Evolutionary conservation across 1,284 basidiomycete species (phyloP), one percentile per base, ranked within the genome.

Genomic region (Puccinia sorghi): DNA sequence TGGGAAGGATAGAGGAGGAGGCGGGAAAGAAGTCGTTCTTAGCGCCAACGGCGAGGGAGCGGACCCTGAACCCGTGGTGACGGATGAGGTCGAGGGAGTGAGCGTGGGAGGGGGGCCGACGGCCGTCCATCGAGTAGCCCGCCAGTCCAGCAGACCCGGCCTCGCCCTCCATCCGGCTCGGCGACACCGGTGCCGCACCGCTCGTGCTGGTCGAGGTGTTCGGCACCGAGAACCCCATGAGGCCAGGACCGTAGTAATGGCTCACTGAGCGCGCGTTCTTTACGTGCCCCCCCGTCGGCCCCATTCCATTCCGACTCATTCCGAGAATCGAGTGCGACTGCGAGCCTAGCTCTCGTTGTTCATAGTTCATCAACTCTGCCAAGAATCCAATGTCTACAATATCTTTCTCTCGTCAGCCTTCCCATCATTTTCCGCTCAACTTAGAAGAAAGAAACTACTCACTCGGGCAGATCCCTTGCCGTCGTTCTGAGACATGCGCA

Each of bases 291-390:
- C 32, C 2, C 1, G 17, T n/a, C 48, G 4, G 15, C 9, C 22
- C 20, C 39, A 43, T 41, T 48, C 50, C 17, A 6, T 25, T 6
- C 3, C 41, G n/a, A 48, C 46, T 66, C 0, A 5, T 32, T n/a
- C 71, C 54, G 15, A 48, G 41, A 6, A 63, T 39, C 3, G 59
- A 52, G 25, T 32, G 50, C n/a, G 54, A 27, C 39, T 70, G 57
- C 11, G 13, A 11, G 22, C 54, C 64, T 13, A 77, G 67, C 61
- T 74, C 79, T 3, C 64, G 88, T 84, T 96, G 92, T 85, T 98
- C 95, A 83, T 94, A 97, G 69, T 90, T 91, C 94, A 98, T 97
- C 59, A 98, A 88, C 85, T 97, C 95, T 15, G 92, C 93, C 46
- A 98, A 93, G 85, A 98, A 98, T 7, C 95, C 95, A 81, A 99